Conservation (phyloP, 352 stramenopile species). For the Globisporangium okanoganense region DNA sequence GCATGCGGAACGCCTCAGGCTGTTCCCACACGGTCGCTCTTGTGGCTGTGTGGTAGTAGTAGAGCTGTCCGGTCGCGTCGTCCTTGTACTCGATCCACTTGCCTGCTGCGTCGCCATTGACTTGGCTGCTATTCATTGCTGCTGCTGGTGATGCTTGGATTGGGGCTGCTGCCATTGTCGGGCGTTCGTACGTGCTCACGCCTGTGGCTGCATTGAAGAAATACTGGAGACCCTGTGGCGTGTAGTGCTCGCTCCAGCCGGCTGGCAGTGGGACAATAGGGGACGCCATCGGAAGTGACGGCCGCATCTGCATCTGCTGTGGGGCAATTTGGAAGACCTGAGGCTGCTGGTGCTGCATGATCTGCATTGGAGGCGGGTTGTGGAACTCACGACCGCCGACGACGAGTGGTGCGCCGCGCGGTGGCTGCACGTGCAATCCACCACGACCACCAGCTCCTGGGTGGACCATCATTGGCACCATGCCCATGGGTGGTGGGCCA, state of each 20-base stretch:
- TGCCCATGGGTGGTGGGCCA: slow-evolving; percentile 3
- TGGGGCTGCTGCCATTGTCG: slow-evolving; percentile 7
- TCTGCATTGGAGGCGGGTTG: neutral
- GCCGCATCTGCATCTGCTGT: neutral
- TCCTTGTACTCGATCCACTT: slow-evolving; percentile 84
- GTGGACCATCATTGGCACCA: slow-evolving; percentile 5
- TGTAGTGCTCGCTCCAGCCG: slow-evolving; percentile 61
- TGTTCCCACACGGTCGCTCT: slow-evolving; percentile 81
- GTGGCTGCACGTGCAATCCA: slow-evolving; percentile 2
- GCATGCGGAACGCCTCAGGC: slow-evolving; percentile 72
- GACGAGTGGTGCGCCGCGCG: neutral
- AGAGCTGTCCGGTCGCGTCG: slow-evolving; percentile 55
- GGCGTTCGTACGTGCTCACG: slow-evolving; percentile 60
- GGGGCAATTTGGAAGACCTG: neutral
- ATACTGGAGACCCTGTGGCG: slow-evolving; percentile 49
- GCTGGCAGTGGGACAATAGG: slow-evolving; percentile 21
- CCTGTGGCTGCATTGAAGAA: slow-evolving; percentile 58
- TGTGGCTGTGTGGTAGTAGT: slow-evolving; percentile 79
- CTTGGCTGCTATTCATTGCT: neutral
- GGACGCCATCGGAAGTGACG: neutral
- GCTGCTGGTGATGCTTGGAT: neutral
- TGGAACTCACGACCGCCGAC: neutral
- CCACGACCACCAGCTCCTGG: slow-evolving; percentile 2
- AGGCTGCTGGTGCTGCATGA: neutral
- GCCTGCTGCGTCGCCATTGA: neutral